phyloP scores from a whole-genome alignment of 495 filamentous ascomycete genomes.

The Penicillium cinerascens region DNA sequence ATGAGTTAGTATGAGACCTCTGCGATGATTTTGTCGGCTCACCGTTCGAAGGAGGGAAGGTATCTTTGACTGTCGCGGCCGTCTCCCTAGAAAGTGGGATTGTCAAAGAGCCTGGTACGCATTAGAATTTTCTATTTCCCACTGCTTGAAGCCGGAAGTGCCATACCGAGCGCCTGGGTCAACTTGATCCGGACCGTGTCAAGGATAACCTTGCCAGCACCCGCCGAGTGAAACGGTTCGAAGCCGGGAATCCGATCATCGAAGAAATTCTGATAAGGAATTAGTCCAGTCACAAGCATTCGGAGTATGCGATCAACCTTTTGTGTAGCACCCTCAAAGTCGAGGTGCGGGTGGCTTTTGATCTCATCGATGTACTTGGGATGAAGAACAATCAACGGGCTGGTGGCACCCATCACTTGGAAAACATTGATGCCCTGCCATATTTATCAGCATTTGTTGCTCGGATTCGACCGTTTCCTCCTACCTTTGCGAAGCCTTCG shows the following conservation, averaged over 20 bases:
- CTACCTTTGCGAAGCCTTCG: constrained; percentile 33
- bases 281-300: neutral
- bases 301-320: constrained; percentile 31
- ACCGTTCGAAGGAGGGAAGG: constrained; percentile 39
- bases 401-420: constrained; percentile 33
- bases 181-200: constrained; percentile 44
- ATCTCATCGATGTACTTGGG: constrained; percentile 49
- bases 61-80: constrained; percentile 31
- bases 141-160: neutral
- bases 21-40: neutral
- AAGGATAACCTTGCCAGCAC: constrained; percentile 24
- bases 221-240: constrained; percentile 36
- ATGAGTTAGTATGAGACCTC: neutral
- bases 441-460: neutral
- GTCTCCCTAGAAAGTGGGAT: constrained; percentile 44
- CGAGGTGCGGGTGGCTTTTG: constrained; percentile 38
- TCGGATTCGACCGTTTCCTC: neutral
- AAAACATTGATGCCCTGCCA: constrained; percentile 32
- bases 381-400: constrained; percentile 41
- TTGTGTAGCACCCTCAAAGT: constrained; percentile 37
- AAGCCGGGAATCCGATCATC: constrained; percentile 42
- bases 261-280: constrained; percentile 38
- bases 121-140: neutral
- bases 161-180: constrained; percentile 44
- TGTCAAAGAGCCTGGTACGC: constrained; percentile 28